These are phyloP conservation scores for Pichia sp. DNA, from an alignment of 1,139 yeast species.

Conservation along the genomic window DNA sequence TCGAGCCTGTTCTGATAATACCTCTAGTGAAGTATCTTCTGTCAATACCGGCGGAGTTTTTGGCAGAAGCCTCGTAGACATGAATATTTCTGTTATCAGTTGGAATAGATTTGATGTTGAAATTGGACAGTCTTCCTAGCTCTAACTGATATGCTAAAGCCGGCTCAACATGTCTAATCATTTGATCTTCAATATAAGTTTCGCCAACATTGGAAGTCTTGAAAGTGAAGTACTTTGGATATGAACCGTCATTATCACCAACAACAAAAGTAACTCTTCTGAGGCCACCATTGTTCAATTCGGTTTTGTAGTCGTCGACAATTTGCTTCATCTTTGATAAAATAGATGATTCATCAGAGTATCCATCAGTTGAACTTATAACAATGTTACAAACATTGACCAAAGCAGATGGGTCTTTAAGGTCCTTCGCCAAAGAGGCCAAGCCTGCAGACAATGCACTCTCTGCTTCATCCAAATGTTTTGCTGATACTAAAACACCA, in stretches of 20 bases:
- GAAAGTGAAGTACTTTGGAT: conserved; percentile 94
- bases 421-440: conserved; percentile 54
- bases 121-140: conserved; percentile 88
- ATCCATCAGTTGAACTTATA: conserved; percentile 70
- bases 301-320: conserved; percentile 65
- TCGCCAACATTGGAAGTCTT: conserved; percentile 57
- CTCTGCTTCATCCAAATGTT: conserved; percentile 85
- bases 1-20: conserved; percentile 91
- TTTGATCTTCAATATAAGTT: conserved; percentile 73
- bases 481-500: conserved; percentile 82
- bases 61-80: conserved; percentile 94
- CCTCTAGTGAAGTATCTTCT: conserved; percentile 96
- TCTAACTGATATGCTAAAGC: conserved; percentile 97
- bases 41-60: conserved; percentile 81
- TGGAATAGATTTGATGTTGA: conserved; percentile 89
- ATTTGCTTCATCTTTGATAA: conserved; percentile 60
- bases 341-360: conserved; percentile 65
- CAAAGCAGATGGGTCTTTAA: conserved; percentile 35
- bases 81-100: conserved; percentile 97
- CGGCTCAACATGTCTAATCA: conserved; percentile 96
- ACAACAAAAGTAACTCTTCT: conserved; percentile 92
- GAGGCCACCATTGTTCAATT: conserved; percentile 63
- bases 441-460: conserved; percentile 75
- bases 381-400: conserved; percentile 80
- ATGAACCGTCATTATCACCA: conserved; percentile 76